Evolutionary conservation across 495 filamentous ascomycete genomes (phyloP), one percentile per base, ranked within the genome.

Genomic region (Hyaloscypha hepaticicola): DNA sequence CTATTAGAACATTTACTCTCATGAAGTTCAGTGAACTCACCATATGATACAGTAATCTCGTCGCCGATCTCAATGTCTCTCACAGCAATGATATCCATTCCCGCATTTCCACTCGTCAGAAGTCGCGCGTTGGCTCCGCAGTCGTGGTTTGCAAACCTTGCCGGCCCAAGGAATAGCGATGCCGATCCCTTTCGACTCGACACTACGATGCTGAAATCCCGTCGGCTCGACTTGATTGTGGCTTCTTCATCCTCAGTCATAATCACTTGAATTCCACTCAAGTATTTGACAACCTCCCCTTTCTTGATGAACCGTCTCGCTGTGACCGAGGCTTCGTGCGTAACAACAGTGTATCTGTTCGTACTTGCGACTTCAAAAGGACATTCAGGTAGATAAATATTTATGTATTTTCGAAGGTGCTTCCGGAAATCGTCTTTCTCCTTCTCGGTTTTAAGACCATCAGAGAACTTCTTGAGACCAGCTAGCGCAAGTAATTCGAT

Each of bases 121-220:
- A 99, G 80, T 70, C 87, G 82, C 4, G 92, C 92, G 79, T 98
- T 99, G 27, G 96, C 91, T 67, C 90, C 85, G 74, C 95, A 99
- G 75, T 99, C 95, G 75, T 99, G 95, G 70, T 99, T 99, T 22
- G 94, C 90, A 70, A 99, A 97, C 38, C 95, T 87, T 48, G 96
- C 95, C 22, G 95, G 95, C 2, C 95, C 95, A 69, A 99, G 86
- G 67, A 99, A 96, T 22, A 98, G 79, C 16, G 90, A 93, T 8
- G 93, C 88, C 19, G 85, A 87, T 72, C 95, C 95, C 69, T 93
- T 92, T 34, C 95, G 83, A 70, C 91, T 92, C 64, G 93, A 96
- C 73, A 96, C 88, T 52, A 99, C 92, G 57, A 99, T 91, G 73
- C 92, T 96, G 75, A 99, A 99, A 74, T 99, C 95, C 69, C 90